Percentiles rank a stretch among this genome's conserved stretches.
phyloP scores from a whole-genome alignment of 371 early-diverging fungal species.

The Saksenaea vasiformis region DNA sequence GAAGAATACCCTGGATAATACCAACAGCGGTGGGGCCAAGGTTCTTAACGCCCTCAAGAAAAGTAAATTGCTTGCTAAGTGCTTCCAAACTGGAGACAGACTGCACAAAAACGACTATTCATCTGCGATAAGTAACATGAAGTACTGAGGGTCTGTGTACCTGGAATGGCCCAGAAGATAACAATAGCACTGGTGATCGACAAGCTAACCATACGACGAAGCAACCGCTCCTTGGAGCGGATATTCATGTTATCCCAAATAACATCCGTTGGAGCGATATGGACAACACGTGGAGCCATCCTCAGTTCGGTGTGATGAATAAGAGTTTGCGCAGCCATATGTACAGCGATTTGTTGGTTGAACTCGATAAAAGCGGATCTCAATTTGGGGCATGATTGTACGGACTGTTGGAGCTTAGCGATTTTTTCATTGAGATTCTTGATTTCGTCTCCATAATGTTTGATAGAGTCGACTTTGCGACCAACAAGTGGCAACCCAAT shows the following conservation, averaged over 20 bases:
- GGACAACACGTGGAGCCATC: slow-evolving; percentile 68
- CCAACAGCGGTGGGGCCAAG: slow-evolving; percentile 48
- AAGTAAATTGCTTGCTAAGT: slow-evolving; percentile 52
- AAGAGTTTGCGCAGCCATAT: slow-evolving; percentile 80
- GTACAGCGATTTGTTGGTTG: slow-evolving; percentile 76
- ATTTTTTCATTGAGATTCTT: slow-evolving; percentile 58
- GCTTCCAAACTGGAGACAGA: slow-evolving; percentile 64
- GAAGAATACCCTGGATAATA: slow-evolving; percentile 80
- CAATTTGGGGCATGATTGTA: slow-evolving; percentile 25
- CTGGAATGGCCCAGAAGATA: slow-evolving; percentile 74
- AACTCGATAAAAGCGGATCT: slow-evolving; percentile 84
- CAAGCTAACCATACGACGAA: slow-evolving; percentile 55
- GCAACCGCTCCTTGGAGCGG: slow-evolving; percentile 53
- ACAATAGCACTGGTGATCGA: slow-evolving; percentile 53
- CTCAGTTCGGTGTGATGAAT: slow-evolving; percentile 65
- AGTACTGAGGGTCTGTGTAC: slow-evolving; percentile 16
- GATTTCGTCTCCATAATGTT: slow-evolving; percentile 57
- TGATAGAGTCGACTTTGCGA: slow-evolving; percentile 71
- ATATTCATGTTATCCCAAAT: slow-evolving; percentile 84
- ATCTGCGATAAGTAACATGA: neutral
- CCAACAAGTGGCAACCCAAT: slow-evolving; percentile 51
- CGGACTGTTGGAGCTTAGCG: slow-evolving; percentile 29
- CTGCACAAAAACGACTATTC: slow-evolving; percentile 59
- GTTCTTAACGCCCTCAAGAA: slow-evolving; percentile 40
- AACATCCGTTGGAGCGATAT: slow-evolving; percentile 76